These are phyloP conservation scores for Cordyceps militaris DNA, from an alignment of 2,329 filamentous ascomycete species.

Conservation along the genomic window DNA sequence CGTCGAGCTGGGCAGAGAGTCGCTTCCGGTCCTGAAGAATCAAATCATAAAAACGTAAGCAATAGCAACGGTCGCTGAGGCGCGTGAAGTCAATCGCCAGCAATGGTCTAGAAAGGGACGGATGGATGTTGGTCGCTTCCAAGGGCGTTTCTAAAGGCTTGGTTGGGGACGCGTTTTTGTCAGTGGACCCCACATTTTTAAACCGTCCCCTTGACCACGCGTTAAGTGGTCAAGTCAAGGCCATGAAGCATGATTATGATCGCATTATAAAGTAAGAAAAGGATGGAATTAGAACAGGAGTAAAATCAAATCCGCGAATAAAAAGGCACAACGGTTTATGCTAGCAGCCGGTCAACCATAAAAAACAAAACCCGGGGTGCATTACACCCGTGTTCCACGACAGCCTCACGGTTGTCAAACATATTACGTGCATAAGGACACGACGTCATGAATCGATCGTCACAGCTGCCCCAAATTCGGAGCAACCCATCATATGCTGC, in stretches of 20 bases:
- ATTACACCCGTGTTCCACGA: neutral
- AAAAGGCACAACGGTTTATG: neutral
- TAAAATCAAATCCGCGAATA: no score
- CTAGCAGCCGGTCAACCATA: neutral
- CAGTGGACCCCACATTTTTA: neutral
- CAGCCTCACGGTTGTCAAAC: neutral
- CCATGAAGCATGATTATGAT: neutral
- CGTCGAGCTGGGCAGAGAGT: no score
- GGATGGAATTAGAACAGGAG: no score
- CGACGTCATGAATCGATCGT: neutral
- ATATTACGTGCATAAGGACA: neutral
- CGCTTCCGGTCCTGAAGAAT: neutral
- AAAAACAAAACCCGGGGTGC: neutral
- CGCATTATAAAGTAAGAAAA: no score
- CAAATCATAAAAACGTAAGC: neutral
- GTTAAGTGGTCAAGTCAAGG: slow-evolving; percentile 2
- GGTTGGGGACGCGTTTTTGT: slow-evolving; percentile 3
- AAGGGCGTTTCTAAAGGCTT: no score
- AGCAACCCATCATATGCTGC: neutral
- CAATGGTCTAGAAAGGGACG: neutral
- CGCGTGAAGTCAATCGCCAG: neutral
- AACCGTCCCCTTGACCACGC: neutral
- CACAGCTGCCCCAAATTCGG: neutral
- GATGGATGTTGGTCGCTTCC: neutral
- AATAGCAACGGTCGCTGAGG: neutral